Base-by-base conservation (phyloP, 495 filamentous ascomycete genomes). In the Penicillium turbatum region DNA sequence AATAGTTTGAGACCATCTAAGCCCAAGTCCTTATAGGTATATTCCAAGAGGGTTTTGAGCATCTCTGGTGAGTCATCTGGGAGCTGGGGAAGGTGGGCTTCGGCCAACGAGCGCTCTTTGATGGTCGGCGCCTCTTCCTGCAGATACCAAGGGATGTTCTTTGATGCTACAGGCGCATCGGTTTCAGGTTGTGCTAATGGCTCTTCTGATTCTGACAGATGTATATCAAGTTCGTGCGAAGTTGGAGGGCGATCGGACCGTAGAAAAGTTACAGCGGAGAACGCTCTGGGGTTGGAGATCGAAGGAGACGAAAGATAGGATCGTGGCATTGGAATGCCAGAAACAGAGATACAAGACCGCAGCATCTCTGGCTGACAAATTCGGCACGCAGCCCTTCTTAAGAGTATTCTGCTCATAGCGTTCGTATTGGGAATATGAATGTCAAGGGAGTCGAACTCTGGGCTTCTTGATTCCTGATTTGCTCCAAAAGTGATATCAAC, bases 141-240 rank as follows among this genome's bases (percentile, higher is more conserved):
- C 37, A 97, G 80, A 71, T 96, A 97, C 93, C 93, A 98, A 6
- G 92, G 92, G 1, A 80, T 59, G 54, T 69, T 59, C 36, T 44
- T 60, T 0, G 68, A 54, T 15, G 55, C 24, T 12, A 44, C 24
- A 0, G 55, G 9, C 7, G 34, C n/a, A 15, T 48, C 51, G 9
- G 32, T 31, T 15, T 65, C 59, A 16, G 37, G 4, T 19, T 55
- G 48, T 1, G 29, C 2, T 6, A 40, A 11, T 1, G 15, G 42
- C 13, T 57, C 55, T 45, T 58, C 59, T 24, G 41, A 10, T n/a
- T 61, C 53, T 5, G 59, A 56, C 6, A 43, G 10, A 42, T 52
- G 41, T 51, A 57, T 38, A 16, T 62, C 56, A 15, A 61, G 35
- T 10, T 50, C 35, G 17, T 63, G 50, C 19, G 44, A 43, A 16